Conservation (phyloP, 179 eudicot genomes). For the Drosera spatulata region DNA sequence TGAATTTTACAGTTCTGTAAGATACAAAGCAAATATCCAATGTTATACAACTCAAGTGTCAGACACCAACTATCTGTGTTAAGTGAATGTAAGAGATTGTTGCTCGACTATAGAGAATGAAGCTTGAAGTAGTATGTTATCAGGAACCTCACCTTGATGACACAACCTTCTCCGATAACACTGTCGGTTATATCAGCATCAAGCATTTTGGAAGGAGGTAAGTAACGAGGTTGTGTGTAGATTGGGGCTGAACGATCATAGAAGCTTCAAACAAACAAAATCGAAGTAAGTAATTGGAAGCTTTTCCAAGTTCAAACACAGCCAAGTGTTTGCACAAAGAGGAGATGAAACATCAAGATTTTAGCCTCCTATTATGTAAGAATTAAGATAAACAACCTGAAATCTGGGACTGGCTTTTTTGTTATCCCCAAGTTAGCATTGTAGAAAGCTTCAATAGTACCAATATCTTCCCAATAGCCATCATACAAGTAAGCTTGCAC, state of each 20-base stretch:
- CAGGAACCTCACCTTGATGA: slow-evolving; percentile 56
- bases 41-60: too few relatives aligned
- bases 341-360: too few relatives aligned
- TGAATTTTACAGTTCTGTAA: slow-evolving; percentile 87
- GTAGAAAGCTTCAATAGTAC: slow-evolving; percentile 97
- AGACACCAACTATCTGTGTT: too few relatives aligned
- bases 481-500: slow-evolving; percentile 97
- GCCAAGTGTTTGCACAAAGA: too few relatives aligned
- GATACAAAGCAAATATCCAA: too few relatives aligned
- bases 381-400: slow-evolving; percentile 37
- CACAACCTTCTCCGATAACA: slow-evolving; percentile 98
- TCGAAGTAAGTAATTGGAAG: not conserved
- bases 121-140: not conserved
- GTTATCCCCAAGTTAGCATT: slow-evolving; percentile 96
- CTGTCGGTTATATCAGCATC: slow-evolving; percentile 93
- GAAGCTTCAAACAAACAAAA: slow-evolving; percentile 43
- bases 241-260: slow-evolving; percentile 96
- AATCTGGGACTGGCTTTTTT: slow-evolving; percentile 92
- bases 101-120: not conserved
- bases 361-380: too few relatives aligned
- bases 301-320: too few relatives aligned
- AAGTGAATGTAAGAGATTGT: not conserved
- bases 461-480: slow-evolving; percentile 99
- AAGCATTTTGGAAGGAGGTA: slow-evolving; percentile 99
- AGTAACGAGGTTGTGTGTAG: slow-evolving; percentile 93